Percentiles rank a stretch among this genome's conserved stretches.
phyloP scores from a whole-genome alignment of 176 grass and related monocot genomes.

The Eragrostis nindensis region DNA sequence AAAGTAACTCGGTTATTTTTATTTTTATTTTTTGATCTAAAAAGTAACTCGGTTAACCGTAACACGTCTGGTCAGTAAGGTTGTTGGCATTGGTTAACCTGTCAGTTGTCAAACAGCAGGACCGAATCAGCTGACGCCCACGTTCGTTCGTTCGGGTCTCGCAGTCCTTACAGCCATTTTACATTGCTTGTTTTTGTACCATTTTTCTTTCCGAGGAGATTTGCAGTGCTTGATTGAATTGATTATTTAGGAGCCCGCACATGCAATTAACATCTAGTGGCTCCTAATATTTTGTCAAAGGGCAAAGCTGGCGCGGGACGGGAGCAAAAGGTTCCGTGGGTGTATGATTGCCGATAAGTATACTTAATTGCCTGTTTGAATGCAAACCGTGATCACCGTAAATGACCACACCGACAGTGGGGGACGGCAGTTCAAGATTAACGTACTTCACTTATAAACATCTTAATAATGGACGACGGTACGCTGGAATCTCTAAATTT shows the following conservation, averaged over 20 bases:
- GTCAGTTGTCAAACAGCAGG: slow-evolving; percentile 18
- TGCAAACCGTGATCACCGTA: not conserved
- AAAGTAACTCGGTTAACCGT: too few species aligned
- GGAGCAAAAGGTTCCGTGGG: not conserved
- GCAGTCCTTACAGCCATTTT: not conserved
- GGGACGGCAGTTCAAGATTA: not conserved
- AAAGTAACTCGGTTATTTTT: too few species aligned
- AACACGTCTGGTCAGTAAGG: too few species aligned
- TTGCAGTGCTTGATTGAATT: not conserved
- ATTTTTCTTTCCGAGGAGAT: not conserved
- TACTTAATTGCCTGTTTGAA: not conserved
- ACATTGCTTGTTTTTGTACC: too few species aligned
- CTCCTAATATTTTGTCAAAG: not conserved
- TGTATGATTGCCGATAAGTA: not conserved
- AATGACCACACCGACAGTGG: slow-evolving; percentile 34
- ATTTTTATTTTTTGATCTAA: too few species aligned
- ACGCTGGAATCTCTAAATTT: not conserved
- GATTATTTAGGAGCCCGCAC: not conserved
- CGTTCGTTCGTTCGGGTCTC: slow-evolving; percentile 16
- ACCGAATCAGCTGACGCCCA: slow-evolving; percentile 1
- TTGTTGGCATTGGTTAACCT: not conserved
- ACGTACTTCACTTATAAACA: not conserved
- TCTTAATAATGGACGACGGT: not conserved
- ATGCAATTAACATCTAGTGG: not conserved
- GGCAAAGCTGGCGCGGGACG: not conserved